phyloP scores from a whole-genome alignment of 164 flowering plant species.

The Dillenia turbinata region DNA sequence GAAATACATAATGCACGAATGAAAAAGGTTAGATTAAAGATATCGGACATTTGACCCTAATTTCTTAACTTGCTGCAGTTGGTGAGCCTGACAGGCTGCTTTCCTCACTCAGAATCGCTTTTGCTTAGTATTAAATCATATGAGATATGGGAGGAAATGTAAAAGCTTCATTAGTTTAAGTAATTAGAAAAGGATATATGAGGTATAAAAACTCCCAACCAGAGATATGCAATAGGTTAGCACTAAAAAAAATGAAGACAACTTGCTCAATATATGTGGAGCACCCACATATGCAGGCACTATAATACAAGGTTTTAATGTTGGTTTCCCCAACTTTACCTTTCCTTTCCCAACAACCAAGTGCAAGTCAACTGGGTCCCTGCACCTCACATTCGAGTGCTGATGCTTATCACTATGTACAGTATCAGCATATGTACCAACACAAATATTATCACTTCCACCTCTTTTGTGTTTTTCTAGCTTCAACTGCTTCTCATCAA shows the following conservation, averaged over 20 bases:
- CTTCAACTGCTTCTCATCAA: conserved; percentile 15
- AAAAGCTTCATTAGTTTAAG: conserved; percentile 3
- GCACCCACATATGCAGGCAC: conserved; percentile 27
- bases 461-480: conserved; percentile 16
- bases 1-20: not conserved
- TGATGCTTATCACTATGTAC: conserved; percentile 20
- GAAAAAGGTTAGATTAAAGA: not conserved
- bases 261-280: conserved; percentile 19
- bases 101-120: conserved; percentile 8
- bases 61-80: conserved; percentile 8
- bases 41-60: too few relatives aligned
- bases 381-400: conserved; percentile 25
- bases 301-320: conserved; percentile 27
- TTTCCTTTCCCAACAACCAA: conserved; percentile 47
- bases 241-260: conserved; percentile 14
- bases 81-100: conserved; percentile 6
- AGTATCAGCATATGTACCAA: conserved; percentile 17
- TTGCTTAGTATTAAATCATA: conserved; percentile 7
- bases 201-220: conserved; percentile 2
- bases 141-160: conserved; percentile 9
- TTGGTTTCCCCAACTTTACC: conserved; percentile 54
- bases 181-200: conserved; percentile 1
- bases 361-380: conserved; percentile 38
- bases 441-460: conserved; percentile 12
- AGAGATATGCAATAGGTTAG: conserved; percentile 18